A percentile compares a stretch with the other conserved stretches of the same genome.
These are phyloP conservation scores for Arthrinium phaeospermum DNA, from an alignment of 2,329 filamentous ascomycete species.

Conservation along the genomic window DNA sequence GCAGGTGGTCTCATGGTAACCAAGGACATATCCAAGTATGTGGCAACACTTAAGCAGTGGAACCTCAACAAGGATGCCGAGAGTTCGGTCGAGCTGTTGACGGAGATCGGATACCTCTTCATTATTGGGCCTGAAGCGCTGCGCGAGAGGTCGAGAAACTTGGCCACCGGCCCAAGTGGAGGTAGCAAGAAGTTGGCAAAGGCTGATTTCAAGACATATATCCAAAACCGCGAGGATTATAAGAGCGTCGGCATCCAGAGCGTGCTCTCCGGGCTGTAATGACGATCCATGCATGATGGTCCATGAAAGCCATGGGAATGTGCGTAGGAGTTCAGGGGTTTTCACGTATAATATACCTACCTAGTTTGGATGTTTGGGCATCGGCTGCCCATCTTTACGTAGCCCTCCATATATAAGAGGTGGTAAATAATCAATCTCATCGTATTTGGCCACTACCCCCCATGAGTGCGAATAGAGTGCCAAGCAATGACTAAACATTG, in stretches of 20 bases:
- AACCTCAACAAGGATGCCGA: conserved; percentile 72
- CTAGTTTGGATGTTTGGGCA: not conserved
- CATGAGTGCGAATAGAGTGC: not conserved
- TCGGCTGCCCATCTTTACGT: not conserved
- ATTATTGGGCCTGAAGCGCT: conserved; percentile 86
- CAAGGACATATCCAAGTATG: conserved; percentile 95
- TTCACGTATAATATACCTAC: conserved; percentile 1
- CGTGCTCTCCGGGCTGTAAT: conserved; percentile 70
- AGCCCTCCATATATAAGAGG: not conserved
- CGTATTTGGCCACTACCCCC: no score
- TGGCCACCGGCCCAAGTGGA: conserved; percentile 49
- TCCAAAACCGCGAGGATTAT: conserved; percentile 84
- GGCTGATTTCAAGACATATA: conserved; percentile 81
- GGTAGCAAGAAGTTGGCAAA: conserved; percentile 62
- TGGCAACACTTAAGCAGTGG: conserved; percentile 84
- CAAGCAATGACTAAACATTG: not conserved
- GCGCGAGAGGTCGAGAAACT: conserved; percentile 69
- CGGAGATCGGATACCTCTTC: conserved; percentile 94
- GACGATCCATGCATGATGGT: not conserved
- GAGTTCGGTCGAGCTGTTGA: conserved; percentile 79
- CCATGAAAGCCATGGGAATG: not conserved
- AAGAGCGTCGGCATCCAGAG: conserved; percentile 82
- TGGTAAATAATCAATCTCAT: not conserved
- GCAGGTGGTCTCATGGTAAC: conserved; percentile 94
- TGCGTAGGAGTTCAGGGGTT: not conserved